These are phyloP conservation scores for Amaranthus tricolor DNA, from an alignment of 179 eudicot genomes.

Conservation along the genomic window DNA sequence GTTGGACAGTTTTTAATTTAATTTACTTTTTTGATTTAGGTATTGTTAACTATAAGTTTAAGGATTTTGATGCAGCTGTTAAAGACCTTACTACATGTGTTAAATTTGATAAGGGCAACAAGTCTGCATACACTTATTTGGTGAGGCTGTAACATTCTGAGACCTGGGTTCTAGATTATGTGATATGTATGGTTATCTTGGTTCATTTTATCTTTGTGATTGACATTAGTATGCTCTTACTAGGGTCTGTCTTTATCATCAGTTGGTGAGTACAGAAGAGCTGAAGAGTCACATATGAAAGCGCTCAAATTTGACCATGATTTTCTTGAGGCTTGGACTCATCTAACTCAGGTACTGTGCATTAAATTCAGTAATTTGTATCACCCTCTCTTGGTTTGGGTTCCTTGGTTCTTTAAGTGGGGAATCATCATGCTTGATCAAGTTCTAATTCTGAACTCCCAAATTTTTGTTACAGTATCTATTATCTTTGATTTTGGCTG, in stretches of 20 bases:
- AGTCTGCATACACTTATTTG: slow-evolving; percentile 94
- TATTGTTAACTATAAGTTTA: slow-evolving; percentile 89
- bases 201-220: slow-evolving; percentile 13
- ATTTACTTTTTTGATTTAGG: slow-evolving; percentile 41
- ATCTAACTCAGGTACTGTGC: slow-evolving; percentile 73
- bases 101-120: slow-evolving; percentile 62
- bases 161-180: not conserved
- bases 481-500: not conserved
- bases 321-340: slow-evolving; percentile 91
- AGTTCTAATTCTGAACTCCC: not conserved
- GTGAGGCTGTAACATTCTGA: slow-evolving; percentile 38
- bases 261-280: slow-evolving; percentile 69
- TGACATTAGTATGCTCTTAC: slow-evolving; percentile 11
- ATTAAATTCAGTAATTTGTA: not conserved
- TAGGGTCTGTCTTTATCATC: slow-evolving; percentile 92
- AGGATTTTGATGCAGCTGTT: slow-evolving; percentile 84
- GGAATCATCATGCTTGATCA: not conserved
- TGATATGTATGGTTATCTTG: not conserved
- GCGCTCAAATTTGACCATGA: slow-evolving; percentile 67
- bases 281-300: slow-evolving; percentile 91
- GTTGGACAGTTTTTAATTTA: not conserved
- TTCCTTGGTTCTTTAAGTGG: not conserved
- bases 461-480: not conserved
- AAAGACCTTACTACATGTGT: slow-evolving; percentile 86
- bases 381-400: not conserved